Evolutionary conservation across 1,139 yeast species (phyloP).

Genomic region (Casaregolazyma suthepensis): DNA sequence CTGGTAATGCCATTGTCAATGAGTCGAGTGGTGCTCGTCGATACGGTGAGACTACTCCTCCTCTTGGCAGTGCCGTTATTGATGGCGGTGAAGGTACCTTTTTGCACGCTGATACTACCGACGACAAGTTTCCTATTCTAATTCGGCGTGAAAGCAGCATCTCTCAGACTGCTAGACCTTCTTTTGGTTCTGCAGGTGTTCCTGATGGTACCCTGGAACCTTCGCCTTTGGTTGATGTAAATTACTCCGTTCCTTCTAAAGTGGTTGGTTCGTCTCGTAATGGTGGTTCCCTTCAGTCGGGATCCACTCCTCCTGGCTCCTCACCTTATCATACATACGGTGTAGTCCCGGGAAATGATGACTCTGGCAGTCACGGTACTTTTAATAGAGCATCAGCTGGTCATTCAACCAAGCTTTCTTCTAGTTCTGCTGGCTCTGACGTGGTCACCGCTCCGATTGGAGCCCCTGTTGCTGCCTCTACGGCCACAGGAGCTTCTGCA

Average conservation of each 20-base stretch:
- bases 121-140: constrained; percentile 38
- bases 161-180: not conserved
- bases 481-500: constrained; percentile 8
- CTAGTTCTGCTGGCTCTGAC: not conserved
- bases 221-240: not conserved
- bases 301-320: not conserved
- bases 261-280: not conserved
- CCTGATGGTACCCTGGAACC: not conserved
- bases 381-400: not conserved
- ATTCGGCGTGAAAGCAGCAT: constrained; percentile 33
- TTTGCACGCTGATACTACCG: constrained; percentile 33
- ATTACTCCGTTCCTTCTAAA: not conserved
- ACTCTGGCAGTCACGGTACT: constrained; percentile 7
- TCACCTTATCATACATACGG: not conserved
- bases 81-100: constrained; percentile 13
- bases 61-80: constrained; percentile 1
- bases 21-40: not conserved
- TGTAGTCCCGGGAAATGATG: constrained; percentile 3
- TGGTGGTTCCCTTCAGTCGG: not conserved
- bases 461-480: constrained; percentile 8
- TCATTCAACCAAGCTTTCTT: not conserved
- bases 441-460: not conserved
- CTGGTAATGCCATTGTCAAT: not conserved
- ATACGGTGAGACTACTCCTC: constrained; percentile 10
- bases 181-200: not conserved